Evolutionary conservation across 352 stramenopile species (phyloP).

Genomic region (Paralagenidium karlingii): DNA sequence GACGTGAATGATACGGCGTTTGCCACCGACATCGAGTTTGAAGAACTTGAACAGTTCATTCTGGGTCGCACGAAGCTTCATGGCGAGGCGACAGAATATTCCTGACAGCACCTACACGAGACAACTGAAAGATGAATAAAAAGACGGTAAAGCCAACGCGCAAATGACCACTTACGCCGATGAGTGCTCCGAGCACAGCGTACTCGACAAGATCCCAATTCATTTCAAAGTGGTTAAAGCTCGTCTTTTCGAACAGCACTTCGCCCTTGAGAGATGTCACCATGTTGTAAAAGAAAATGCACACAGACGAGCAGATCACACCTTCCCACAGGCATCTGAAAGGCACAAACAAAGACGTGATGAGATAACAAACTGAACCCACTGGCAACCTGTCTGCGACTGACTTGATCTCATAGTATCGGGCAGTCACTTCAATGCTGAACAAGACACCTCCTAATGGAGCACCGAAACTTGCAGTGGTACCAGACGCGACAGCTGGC

Average conservation of each 20-base stretch:
- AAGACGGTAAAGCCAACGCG: background rate
- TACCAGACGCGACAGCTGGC: conserved; percentile 51
- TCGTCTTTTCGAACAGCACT: conserved; percentile 64
- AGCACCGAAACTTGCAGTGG: conserved; percentile 71
- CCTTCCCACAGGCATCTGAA: conserved; percentile 61
- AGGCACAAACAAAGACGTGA: background rate
- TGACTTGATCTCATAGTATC: conserved; percentile 80
- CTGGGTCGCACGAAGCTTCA: conserved; percentile 28
- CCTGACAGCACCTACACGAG: conserved; percentile 35
- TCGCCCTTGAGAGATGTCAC: conserved; percentile 62
- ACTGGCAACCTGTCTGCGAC: too few relatives aligned
- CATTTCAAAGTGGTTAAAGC: conserved; percentile 67
- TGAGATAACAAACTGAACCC: conserved; percentile 1
- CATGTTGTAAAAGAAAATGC: conserved; percentile 64
- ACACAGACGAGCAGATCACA: conserved; percentile 69
- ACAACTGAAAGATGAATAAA: background rate
- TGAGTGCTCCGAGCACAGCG: conserved; percentile 44
- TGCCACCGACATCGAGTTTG: conserved; percentile 29
- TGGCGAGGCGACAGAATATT: conserved; percentile 44
- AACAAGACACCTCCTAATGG: conserved; percentile 67
- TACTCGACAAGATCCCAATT: conserved; percentile 69
- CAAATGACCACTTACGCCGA: conserved; percentile 23
- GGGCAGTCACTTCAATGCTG: conserved; percentile 76
- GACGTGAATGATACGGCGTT: conserved; percentile 42
- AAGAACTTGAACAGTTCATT: conserved; percentile 35